Evolutionary conservation across 805 yeast species (phyloP), one percentile per base, ranked within the genome.

Genomic region (Kuraishia hungarica): DNA sequence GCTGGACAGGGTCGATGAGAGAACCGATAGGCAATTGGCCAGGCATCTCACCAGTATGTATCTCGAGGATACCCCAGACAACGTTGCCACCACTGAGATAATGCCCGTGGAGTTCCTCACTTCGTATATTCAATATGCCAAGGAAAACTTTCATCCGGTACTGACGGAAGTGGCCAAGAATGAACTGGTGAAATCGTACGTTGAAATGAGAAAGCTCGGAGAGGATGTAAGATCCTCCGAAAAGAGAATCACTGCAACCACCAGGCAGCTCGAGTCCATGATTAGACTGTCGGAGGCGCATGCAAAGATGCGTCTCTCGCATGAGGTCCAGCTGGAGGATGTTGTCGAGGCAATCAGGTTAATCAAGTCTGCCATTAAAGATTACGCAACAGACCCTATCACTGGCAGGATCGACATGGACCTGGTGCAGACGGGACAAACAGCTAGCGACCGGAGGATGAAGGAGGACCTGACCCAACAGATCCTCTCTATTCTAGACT

Each of bases 331-430:
- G 54, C 75, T 87, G 24, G 77, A 76, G 28, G 99, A 94, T 69
- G 99, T 94, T 5, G 77, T 79, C 57, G 99, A 94, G 68, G 96
- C 98, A 0, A 97, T 92, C 2, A 80, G 99, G 61, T 76, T 94
- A 61, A 94, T 93, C 67, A 84, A 87, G 62, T 82, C 96, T 2
- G 99, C 99, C 15, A 89, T 94, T 60, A 94, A 94, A 68, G 98
- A 94, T 60, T 94, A 94, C 68, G 99, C 99, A 17, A 94, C 97
- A 2, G 99, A 94, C 72, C 99, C 99, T 23, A 76, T 86, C 39
- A 93, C 99, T 0, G 99, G 99, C 29, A 82, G 94, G 64, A 94
- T 94, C 61, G 99, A 94, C 67, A 91, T 94, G 97, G 97, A 91
- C 68, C 76, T 94, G 67, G 92, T 94, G 28, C 97, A 93, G 72